These are phyloP conservation scores for Murraya koenigii DNA, from an alignment of 345 rosid genomes.

Conservation along the genomic window DNA sequence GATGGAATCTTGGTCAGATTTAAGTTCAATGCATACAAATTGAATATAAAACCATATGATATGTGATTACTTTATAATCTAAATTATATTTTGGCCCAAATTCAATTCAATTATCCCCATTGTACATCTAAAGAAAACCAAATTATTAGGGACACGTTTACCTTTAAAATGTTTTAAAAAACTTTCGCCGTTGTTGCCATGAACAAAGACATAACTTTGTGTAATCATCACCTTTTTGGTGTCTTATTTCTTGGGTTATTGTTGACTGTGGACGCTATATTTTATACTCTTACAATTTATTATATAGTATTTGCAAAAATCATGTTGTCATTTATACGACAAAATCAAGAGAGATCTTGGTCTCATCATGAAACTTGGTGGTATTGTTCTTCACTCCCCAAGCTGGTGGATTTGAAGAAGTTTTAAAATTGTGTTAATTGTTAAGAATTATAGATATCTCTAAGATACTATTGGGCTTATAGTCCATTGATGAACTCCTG, in stretches of 20 bases:
- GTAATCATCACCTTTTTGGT: neutral
- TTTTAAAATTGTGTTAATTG: too few species aligned
- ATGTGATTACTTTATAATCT: neutral
- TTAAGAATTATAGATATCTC: too few species aligned
- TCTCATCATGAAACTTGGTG: constrained; percentile 2
- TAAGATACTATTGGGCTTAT: too few species aligned
- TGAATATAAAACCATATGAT: neutral
- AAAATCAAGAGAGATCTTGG: neutral
- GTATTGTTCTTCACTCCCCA: neutral
- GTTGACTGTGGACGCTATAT: neutral
- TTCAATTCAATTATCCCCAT: neutral
- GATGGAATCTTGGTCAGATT: neutral
- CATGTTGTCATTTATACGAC: neutral
- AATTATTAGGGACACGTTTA: neutral
- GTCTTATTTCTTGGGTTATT: too few species aligned
- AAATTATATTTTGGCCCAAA: neutral
- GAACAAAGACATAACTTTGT: neutral
- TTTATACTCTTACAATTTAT: neutral
- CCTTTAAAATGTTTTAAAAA: neutral
- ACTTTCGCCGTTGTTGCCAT: constrained; percentile 1
- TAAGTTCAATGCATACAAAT: neutral
- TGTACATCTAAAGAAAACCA: neutral
- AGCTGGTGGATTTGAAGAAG: too few species aligned
- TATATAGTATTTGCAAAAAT: neutral
- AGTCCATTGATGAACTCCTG: too few species aligned